Base-by-base conservation (phyloP, 768 basidiomycete genomes). In the Phylloporus sp. region DNA sequence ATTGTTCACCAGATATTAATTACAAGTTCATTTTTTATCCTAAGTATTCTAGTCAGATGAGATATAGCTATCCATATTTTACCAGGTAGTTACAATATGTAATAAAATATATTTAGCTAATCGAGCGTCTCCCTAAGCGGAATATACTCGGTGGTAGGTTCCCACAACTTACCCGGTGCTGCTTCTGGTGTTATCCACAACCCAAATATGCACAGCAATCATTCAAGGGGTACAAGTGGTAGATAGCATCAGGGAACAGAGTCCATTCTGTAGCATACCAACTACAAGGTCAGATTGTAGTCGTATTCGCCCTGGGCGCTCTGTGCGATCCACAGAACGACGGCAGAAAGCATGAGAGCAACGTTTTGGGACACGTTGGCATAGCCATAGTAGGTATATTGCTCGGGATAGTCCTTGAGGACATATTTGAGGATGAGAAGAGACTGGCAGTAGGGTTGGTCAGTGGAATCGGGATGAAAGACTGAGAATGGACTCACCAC, bases 311-410 rank as follows among this genome's bases (percentile, higher is more conserved):
- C 82, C 54, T 82, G 82, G 2, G 81, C 77, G 55, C 80, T 91
- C 75, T 95, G 93, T 4, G 93, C 90, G 49, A 94, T 78, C 95
- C 95, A 97, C 13, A 97, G 78, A 4, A 97, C 81, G 54, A 95
- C 79, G 1, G 87, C 84, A 16, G 92, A 93, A 32, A 87, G 76
- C 88, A 91, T 89, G 51, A 91, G 75, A 5, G 82, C 81, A 13
- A 88, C 82, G 63, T 93, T 95, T 76, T 97, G 94, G 10, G 87
- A 86, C n/a, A 98, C 92, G 68, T 93, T 95, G 41, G 93, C 91
- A 55, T 92, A 90, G 20, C 95, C 95, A 67, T 94, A 97, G 70
- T 93, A 95, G 22, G 80, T 80, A 70, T 83, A 94, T 64, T 85
- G 83, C 52, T 88, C 84, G 0, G 80, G 68, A 62, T 88, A 91